phyloP scores from a whole-genome alignment of 805 yeast species.

The Sugiyamaella chiloensis region DNA sequence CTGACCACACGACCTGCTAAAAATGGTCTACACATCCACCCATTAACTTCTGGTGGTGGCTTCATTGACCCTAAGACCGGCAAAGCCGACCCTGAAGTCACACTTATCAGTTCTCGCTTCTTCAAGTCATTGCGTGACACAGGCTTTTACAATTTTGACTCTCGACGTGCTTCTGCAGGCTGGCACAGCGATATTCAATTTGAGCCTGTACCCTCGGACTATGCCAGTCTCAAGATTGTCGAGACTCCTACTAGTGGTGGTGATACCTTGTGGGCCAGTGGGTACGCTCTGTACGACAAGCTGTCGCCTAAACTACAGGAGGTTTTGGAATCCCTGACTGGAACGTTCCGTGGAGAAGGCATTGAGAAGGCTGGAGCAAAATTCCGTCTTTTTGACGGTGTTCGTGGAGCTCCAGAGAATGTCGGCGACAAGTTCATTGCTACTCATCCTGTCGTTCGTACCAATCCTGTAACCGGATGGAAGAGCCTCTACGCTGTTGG shows the following conservation, averaged over 20 bases:
- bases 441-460: constrained; percentile 56
- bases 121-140: constrained; percentile 23
- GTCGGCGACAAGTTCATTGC: constrained; percentile 27
- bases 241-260: constrained; percentile 53
- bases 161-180: constrained; percentile 2
- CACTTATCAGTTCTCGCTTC: constrained; percentile 51
- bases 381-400: constrained; percentile 25
- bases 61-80: too few species aligned
- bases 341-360: constrained; percentile 36
- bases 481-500: constrained; percentile 55
- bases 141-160: constrained; percentile 19
- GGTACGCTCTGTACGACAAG: constrained; percentile 51
- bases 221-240: constrained; percentile 59
- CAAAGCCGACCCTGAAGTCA: constrained; percentile 57
- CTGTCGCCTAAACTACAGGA: too few species aligned
- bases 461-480: constrained; percentile 66
- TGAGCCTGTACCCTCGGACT: constrained; percentile 68
- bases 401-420: constrained; percentile 32
- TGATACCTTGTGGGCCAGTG: constrained; percentile 51
- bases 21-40: constrained; percentile 32
- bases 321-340: constrained; percentile 39
- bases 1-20: constrained; percentile 27
- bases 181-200: constrained; percentile 78
- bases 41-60: constrained; percentile 29
- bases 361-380: constrained; percentile 48